Evolutionary conservation across 331 rosid genomes (phyloP).

Genomic region (Quercus tomentella): DNA sequence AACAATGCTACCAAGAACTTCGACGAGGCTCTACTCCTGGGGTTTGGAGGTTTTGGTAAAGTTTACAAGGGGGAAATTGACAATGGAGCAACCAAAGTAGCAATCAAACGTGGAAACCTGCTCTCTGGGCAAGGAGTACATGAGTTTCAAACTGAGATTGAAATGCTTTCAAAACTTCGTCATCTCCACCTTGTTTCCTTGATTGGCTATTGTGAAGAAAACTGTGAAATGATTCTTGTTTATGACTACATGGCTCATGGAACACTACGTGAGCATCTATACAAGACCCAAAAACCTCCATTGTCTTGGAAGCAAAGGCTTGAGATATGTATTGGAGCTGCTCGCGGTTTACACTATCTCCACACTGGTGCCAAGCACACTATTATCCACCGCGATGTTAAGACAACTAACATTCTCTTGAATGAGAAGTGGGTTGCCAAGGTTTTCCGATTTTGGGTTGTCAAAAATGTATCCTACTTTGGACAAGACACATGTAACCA

Average conservation of each 20-base stretch:
- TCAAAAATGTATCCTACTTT: conserved; percentile 92
- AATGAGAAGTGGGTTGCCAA: conserved; percentile 99
- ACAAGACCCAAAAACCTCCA: conserved; percentile 96
- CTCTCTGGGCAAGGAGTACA: conserved; percentile 97
- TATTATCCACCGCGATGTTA: conserved; percentile 94
- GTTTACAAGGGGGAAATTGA: conserved; percentile 92
- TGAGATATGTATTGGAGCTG: conserved; percentile 95
- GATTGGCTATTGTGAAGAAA: conserved; percentile 95
- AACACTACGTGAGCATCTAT: conserved; percentile 92
- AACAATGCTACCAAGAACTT: conserved; percentile 85
- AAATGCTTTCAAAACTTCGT: conserved; percentile 98
- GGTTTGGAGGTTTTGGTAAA: conserved; percentile 98
- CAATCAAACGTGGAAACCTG: conserved; percentile 93
- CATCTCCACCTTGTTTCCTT: conserved; percentile 96
- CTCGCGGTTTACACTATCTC: conserved; percentile 94
- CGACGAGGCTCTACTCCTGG: conserved; percentile 80
- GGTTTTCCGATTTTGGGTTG: conserved; percentile 94
- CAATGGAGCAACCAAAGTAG: conserved; percentile 71
- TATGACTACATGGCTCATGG: conserved; percentile 95
- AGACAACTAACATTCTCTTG: conserved; percentile 91
- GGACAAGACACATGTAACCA: conserved; percentile 95
- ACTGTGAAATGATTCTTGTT: conserved; percentile 96
- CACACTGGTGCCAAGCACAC: conserved; percentile 59
- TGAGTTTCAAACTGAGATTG: conserved; percentile 96
- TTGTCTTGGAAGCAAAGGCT: conserved; percentile 97